Conservation (phyloP, 805 yeast species). For the Candida nitratophila region DNA sequence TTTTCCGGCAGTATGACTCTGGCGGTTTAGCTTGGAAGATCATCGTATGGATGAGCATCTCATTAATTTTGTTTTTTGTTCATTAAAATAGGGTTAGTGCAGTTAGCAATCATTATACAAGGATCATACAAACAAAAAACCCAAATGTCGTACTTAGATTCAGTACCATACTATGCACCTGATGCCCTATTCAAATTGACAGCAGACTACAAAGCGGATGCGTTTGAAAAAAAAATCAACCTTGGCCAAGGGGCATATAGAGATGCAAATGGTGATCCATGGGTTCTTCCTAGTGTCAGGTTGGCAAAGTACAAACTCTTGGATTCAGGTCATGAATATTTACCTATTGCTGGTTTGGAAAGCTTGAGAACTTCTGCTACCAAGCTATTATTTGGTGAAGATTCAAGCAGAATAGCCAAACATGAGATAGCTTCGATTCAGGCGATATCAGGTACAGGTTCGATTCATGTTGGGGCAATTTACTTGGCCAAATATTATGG, state of each 20-base stretch:
- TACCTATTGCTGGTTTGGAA: slow-evolving; percentile 67
- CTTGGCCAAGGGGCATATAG: slow-evolving; percentile 82
- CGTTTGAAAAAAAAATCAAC: slow-evolving; percentile 38
- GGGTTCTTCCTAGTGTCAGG: slow-evolving; percentile 63
- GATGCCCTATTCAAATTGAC: slow-evolving; percentile 43
- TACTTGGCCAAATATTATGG: slow-evolving; percentile 34
- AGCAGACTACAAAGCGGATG: slow-evolving; percentile 48
- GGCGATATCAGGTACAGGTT: slow-evolving; percentile 42
- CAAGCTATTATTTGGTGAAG: slow-evolving; percentile 32
- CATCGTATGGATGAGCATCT: too few relatives aligned
- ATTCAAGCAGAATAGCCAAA: slow-evolving; percentile 29
- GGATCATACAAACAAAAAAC: not conserved
- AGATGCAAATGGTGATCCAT: slow-evolving; percentile 72
- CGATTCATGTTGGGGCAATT: slow-evolving; percentile 38
- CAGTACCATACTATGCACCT: slow-evolving; percentile 35
- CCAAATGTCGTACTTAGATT: not conserved
- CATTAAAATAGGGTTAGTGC: too few relatives aligned
- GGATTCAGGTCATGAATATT: slow-evolving; percentile 61
- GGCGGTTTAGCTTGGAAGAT: too few relatives aligned
- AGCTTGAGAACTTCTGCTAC: slow-evolving; percentile 48
- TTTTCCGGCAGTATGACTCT: too few relatives aligned
- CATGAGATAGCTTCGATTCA: slow-evolving; percentile 29
- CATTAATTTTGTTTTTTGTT: too few relatives aligned
- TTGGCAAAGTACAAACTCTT: slow-evolving; percentile 20
- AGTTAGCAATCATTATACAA: too few relatives aligned